Evolutionary conservation across 768 basidiomycete species (phyloP), one percentile per base, ranked within the genome.

Genomic region (Lentinula sp.): DNA sequence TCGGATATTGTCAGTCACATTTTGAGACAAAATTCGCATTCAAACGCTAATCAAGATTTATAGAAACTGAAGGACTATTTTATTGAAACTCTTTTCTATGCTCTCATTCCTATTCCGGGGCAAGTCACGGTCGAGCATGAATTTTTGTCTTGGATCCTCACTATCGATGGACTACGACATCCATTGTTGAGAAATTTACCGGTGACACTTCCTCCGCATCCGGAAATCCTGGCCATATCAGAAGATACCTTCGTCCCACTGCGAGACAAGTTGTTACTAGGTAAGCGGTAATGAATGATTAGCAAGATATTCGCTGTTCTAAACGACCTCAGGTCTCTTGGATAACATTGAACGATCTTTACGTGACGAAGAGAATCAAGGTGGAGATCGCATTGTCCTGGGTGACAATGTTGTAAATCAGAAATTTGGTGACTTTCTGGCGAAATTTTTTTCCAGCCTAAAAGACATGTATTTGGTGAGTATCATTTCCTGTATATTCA

Each of bases 161-260:
- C 81, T 8, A 73, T 85, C n/a, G 85, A 84, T 60, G 76, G 78
- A 40, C 68, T 81, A 9, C 78, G 73, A 9, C 86, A 91, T 69
- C 78, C 81, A 4, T 68, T 85, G 6, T 67, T 87, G 42, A 70
- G 64, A 16, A 73, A 67, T 16, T 64, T 77, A n/a, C 67, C 74
- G 6, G 53, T 54, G 1, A 21, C 23, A 43, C 9, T 66, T 69
- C 42, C 64, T 68, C 2, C 65, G 63, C 60, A 56, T 65, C 21
- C 63, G 67, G 64, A 65, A 67, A 68, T 67, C 74, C 23, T 59
- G 58, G 23, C 18, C 31, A 61, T 39, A 34, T 42, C 45, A 3
- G 15, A n/a, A 11, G 46, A 48, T 10, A 32, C 48, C 3, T 49
- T 59, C 5, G 8, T 10, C 16, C 7, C 34, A 6, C 10, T 16